phyloP scores from a whole-genome alignment of 805 yeast genomes.

The Hanseniaspora pseudoguilliermondii region DNA sequence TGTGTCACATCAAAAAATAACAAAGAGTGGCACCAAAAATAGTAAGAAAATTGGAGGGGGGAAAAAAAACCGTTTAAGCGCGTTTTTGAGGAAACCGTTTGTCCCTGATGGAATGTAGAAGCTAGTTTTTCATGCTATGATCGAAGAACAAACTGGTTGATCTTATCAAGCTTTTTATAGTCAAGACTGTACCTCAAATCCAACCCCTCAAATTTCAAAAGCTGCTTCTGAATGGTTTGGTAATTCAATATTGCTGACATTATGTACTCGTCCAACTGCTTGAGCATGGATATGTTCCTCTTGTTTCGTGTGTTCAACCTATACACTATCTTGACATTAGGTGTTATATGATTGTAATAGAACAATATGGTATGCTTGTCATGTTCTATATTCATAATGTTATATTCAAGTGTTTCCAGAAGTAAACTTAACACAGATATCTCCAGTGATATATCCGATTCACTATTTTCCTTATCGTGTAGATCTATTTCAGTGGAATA shows the following conservation, averaged over 20 bases:
- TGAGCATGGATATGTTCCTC: not conserved
- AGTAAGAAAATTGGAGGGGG: no score
- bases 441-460: not conserved
- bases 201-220: not conserved
- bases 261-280: not conserved
- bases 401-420: constrained; percentile 2
- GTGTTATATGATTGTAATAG: constrained; percentile 3
- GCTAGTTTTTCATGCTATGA: not conserved
- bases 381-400: not conserved
- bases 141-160: not conserved
- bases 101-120: no score
- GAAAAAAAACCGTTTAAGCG: no score
- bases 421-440: constrained; percentile 2
- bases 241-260: not conserved
- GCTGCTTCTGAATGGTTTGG: not conserved
- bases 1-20: no score
- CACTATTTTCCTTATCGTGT: not conserved
- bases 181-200: constrained; percentile 6
- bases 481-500: not conserved
- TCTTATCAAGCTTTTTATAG: not conserved
- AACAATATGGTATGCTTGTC: not conserved
- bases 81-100: no score
- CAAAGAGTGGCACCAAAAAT: no score
- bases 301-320: not conserved
- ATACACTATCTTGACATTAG: constrained; percentile 3